These are phyloP conservation scores for Paramecium sonneborni DNA, from an alignment of 73 alveolate genomes.

Conservation along the genomic window DNA sequence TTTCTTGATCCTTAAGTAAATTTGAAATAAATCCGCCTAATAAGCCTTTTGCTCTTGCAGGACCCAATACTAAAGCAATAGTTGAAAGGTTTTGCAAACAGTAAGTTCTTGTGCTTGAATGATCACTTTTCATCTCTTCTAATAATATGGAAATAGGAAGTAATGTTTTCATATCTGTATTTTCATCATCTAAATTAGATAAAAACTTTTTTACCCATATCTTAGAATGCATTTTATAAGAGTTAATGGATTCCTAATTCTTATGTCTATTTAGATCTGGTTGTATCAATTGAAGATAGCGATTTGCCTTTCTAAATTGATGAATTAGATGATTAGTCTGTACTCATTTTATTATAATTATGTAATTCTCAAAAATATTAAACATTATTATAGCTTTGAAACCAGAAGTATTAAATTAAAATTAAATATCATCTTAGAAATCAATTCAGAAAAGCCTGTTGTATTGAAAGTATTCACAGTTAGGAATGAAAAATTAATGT, in stretches of 20 bases:
- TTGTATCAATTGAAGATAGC: not conserved
- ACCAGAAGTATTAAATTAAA: not conserved
- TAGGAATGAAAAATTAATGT: not conserved
- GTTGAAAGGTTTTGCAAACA: not conserved
- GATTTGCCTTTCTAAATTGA: not conserved
- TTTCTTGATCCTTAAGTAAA: constrained; percentile 41
- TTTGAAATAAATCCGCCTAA: constrained; percentile 51
- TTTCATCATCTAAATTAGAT: not conserved
- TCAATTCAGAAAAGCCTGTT: not conserved
- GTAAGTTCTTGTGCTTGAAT: not conserved
- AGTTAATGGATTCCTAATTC: not conserved
- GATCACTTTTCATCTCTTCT: not conserved
- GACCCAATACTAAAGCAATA: constrained; percentile 23
- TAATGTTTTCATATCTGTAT: not conserved
- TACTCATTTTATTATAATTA: not conserved
- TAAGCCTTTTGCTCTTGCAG: constrained; percentile 29
- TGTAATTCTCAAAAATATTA: not conserved
- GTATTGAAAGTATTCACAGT: not conserved
- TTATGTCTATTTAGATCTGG: not conserved
- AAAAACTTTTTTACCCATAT: not conserved
- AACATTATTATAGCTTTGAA: not conserved
- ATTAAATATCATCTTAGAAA: not conserved
- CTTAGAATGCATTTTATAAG: not conserved
- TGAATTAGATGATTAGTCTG: not conserved
- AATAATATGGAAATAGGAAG: not conserved